Percentiles rank a stretch among this genome's conserved stretches.
phyloP scores from a whole-genome alignment of 352 stramenopile species.

The Pilasporangium apinafurcum region DNA sequence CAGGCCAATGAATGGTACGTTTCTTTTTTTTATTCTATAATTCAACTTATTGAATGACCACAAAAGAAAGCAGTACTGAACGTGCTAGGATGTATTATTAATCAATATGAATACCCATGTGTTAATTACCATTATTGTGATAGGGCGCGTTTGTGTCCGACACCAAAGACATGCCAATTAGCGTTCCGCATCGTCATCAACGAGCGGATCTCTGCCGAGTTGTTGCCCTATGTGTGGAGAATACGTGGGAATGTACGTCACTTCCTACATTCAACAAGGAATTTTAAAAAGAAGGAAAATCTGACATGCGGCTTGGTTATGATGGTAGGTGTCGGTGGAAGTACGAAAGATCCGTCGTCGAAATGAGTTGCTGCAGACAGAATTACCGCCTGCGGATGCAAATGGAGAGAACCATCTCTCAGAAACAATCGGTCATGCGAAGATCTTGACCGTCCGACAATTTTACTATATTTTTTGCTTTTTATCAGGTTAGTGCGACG shows the following conservation, averaged over 20 bases:
- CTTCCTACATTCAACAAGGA: not conserved
- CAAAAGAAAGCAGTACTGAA: not conserved
- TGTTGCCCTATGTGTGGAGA: constrained; percentile 71
- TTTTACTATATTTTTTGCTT: constrained; percentile 86
- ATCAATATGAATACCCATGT: no score
- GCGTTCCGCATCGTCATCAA: constrained; percentile 74
- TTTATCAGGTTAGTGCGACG: constrained; percentile 30
- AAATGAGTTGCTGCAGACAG: constrained; percentile 23
- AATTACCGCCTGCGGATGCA: no score
- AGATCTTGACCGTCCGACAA: constrained; percentile 56
- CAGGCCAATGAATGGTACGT: constrained; percentile 75
- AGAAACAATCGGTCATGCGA: constrained; percentile 55
- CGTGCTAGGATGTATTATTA: not conserved
- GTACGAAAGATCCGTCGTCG: constrained; percentile 63
- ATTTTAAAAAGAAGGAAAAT: no score
- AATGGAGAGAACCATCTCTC: constrained; percentile 8
- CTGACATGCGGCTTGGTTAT: no score
- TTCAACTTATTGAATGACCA: no score
- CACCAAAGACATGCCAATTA: constrained; percentile 68
- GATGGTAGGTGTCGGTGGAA: constrained; percentile 37
- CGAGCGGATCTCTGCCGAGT: constrained; percentile 41
- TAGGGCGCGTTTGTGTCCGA: constrained; percentile 63
- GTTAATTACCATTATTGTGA: not conserved
- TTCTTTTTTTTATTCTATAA: not conserved
- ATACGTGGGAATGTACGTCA: constrained; percentile 52